A percentile compares a stretch with the other conserved stretches of the same genome.
These are phyloP conservation scores for Xylariaceae sp. DNA, from an alignment of 2,329 filamentous ascomycete species.

Conservation along the genomic window DNA sequence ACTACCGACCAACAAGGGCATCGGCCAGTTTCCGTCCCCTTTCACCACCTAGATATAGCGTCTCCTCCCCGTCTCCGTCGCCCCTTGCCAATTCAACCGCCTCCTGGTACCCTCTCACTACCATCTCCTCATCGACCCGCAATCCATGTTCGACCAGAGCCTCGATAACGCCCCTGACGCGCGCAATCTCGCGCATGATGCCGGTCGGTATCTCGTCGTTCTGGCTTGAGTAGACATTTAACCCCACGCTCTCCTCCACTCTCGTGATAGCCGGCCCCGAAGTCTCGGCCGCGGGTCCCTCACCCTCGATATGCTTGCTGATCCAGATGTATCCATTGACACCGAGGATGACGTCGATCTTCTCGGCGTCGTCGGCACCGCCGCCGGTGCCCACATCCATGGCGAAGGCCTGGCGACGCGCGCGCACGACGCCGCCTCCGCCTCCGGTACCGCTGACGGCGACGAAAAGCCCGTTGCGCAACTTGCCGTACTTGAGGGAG, in stretches of 20 bases:
- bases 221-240: conserved; percentile 91
- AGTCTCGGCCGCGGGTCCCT: conserved; percentile 53
- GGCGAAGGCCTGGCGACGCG: conserved; percentile 87
- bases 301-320: conserved; percentile 76
- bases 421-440: conserved; percentile 83
- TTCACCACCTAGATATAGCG: conserved; percentile 66
- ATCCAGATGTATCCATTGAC: conserved; percentile 99
- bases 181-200: conserved; percentile 86
- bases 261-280: conserved; percentile 72
- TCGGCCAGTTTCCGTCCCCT: conserved; percentile 58
- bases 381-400: conserved; percentile 58
- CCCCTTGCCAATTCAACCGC: conserved; percentile 76
- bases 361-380: conserved; percentile 56
- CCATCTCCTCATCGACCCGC: conserved; percentile 88
- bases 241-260: conserved; percentile 85
- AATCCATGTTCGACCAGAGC: conserved; percentile 83
- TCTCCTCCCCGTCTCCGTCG: conserved; percentile 61
- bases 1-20: conserved; percentile 43
- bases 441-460: conserved; percentile 82
- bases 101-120: conserved; percentile 81
- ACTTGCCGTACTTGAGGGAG: conserved; percentile 90
- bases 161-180: conserved; percentile 80
- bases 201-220: conserved; percentile 82
- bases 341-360: conserved; percentile 85
- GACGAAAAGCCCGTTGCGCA: conserved; percentile 91